Base-by-base conservation (phyloP, 1,139 yeast species). In the Debaryomycetaceae sp. region DNA sequence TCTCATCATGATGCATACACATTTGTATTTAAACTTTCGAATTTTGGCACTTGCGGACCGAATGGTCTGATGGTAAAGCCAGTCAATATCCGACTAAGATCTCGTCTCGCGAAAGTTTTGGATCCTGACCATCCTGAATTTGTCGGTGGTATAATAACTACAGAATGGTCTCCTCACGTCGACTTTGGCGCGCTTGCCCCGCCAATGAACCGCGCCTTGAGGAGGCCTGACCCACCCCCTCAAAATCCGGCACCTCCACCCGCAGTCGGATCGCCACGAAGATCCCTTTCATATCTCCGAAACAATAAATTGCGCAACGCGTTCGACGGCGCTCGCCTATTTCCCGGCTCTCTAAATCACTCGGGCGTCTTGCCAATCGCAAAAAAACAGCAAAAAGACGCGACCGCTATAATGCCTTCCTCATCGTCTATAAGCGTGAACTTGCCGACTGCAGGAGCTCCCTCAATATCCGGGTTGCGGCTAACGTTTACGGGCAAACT, bases 401-500 rank as follows among this genome's bases (percentile, higher is more conserved):
- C n/a, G n/a, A n/a, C 22, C 12, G 15, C 20, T 6, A 15, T 25
- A n/a, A 24, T 20, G 5, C 43, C 54, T 13, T 51, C 68, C 1
- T 44, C 61, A 4, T 64, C 74, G 1, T 49, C 69, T 0, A 60
- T 66, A 16, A 63, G 65, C 3, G 72, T 60, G 13, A 68, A 62
- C 35, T 42, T 65, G 27, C 49, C 63, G 8, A 49, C 57, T 12
- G 52, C 45, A 28, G 44, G 40, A 22, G 48, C 47, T 28, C 51
- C 68, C 4, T 39, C 58, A 3, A 45, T 66, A 15, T 46, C 54
- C 4, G 80, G 85, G 0, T 51, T 81, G 13, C 62, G 62, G 15
- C 58, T 82, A 16, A 69, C 80, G 6, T 76, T 81, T 35, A 58
- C 67, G 4, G 93, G 93, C 1, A 70, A 73, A 11, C 66, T 79